Evolutionary conservation across 108 stramenopile species (phyloP).

Genomic region (Stephanodiscus triporus): DNA sequence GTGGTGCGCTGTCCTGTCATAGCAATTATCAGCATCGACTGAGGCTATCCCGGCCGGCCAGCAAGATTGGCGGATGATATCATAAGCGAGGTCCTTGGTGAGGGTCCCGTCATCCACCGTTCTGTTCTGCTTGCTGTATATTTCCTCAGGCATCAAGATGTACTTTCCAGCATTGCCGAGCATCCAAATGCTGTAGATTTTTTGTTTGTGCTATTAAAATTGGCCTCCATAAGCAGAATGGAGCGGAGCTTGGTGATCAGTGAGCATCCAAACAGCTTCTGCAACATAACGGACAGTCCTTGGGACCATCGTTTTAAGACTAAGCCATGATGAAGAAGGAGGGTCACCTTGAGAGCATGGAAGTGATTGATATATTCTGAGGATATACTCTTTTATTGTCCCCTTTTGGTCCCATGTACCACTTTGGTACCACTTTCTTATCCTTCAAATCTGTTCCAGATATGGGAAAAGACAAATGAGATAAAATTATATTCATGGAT

Average conservation of each 20-base stretch:
- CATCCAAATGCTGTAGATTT: slow-evolving; percentile 18
- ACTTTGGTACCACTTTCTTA: no score
- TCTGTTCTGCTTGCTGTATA: slow-evolving; percentile 11
- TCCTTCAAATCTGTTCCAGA: no score
- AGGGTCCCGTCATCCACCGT: slow-evolving; percentile 16
- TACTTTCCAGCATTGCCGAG: slow-evolving; percentile 3
- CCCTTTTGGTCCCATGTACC: no score
- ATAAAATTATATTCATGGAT: no score
- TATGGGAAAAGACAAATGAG: no score
- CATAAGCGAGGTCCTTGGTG: slow-evolving; percentile 2
- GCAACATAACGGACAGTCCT: not conserved
- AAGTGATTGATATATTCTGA: slow-evolving; percentile 7
- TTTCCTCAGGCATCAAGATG: slow-evolving; percentile 24
- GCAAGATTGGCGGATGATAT: not conserved
- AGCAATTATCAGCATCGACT: slow-evolving; percentile 10
- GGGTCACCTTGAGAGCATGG: slow-evolving; percentile 3
- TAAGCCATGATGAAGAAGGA: not conserved
- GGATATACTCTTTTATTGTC: no score
- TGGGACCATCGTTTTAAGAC: not conserved
- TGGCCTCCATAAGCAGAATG: slow-evolving; percentile 16
- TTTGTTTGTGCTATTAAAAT: slow-evolving; percentile 15
- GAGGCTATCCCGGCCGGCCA: not conserved
- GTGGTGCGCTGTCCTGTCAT: not conserved
- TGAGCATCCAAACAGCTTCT: not conserved
- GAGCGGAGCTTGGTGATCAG: slow-evolving; percentile 9